Base-by-base conservation (phyloP, 2,329 filamentous ascomycete species). In the Pseudogymnoascus destructans region DNA sequence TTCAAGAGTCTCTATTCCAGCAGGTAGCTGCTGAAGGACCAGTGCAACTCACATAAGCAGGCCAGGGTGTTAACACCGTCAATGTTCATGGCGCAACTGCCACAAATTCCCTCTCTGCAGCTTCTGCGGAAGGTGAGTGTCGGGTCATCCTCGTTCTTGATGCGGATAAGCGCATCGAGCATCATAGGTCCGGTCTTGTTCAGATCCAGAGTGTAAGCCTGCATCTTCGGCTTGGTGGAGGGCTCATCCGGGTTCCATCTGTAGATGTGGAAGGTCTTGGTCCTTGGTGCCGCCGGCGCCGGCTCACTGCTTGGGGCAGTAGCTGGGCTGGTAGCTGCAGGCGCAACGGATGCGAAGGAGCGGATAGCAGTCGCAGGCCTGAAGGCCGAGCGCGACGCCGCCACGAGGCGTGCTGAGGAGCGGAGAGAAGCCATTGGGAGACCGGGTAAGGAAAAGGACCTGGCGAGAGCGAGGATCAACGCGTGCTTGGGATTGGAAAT, bases 111-210 rank as follows among this genome's bases (percentile, higher is more conserved):
- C 81, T 98, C 93, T 75, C 93, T 81, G 77, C 93, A 98, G 74
- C 88, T 95, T 73, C 93, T 77, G 71, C 93, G 83, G 80, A 98
- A 98, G 58, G 93, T 97, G 69, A 98, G 75, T 49, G 93, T 97
- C 57, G 93, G 90, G 74, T 98, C 93, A 63, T 95, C 75, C 81
- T 98, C 93, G 74, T 98, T 98, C 87, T 98, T 98, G 76, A 98
- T 96, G 68, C 92, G 81, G 73, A 98, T 93, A 68, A 98, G 77
- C 59, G 93, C 93, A 73, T 98, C 93, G 69, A 98, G 76, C 75
- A 98, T 85, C 93, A 98, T 98, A 65, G 93, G 93, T 30, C 93
- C 93, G 40, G 93, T 98, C 86, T 97, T 96, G 80, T 97, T 97
- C 67, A 98, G 77, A 72, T 98, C 93, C 69, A 98, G 79, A 33